Base-by-base conservation (phyloP, 768 basidiomycete species). In the Clitopilus passeckerianus region DNA sequence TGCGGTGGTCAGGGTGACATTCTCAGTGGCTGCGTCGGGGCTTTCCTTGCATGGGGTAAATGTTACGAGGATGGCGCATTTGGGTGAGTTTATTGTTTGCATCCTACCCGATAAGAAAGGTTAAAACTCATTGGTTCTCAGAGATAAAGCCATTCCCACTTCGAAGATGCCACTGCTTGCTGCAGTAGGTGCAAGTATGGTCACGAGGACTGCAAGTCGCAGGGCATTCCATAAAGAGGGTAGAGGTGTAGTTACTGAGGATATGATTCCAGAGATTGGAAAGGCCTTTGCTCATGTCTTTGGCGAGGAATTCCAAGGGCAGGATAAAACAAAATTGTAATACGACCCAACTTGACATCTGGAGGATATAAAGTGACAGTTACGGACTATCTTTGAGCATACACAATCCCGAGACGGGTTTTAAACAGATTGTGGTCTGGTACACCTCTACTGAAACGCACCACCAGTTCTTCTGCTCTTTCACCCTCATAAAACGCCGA, bases 1-100 rank as follows among this genome's bases (percentile, higher is more conserved):
- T 95, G 93, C 66, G 96, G 97, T 12, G 97, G 97, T 0, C 97
- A 98, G 70, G 97, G 97, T 0, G 97, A 99, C 72, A 86, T 99
- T 35, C 71, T 98, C 58, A 90, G 89, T 65, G 97, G 97, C 12
- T 79, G 82, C 46, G 89, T 94, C 9, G 97, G 95, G 0, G 85
- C 93, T 1, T 85, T 97, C 70, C 77, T 98, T 65, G 95, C 95
- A 4, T 99, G 97, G 96, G 93, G 91, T 5, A 91, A 90, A 70
- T 93, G 91, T 66, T 98, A 91, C 70, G 93, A 95, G 67, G 85
- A 85, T 46, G 91, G 94, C 15, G 83, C 81, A 1, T 93, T 89
- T 64, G 89, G 88, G 92, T 93, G 67, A 66, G 82, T 68, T 27
- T 2, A 5, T 52, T 61, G 18, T 35, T 30, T 20, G n/a, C 33